Conservation (phyloP, 2,329 filamentous ascomycete species). For the Sporothrix phasma region DNA sequence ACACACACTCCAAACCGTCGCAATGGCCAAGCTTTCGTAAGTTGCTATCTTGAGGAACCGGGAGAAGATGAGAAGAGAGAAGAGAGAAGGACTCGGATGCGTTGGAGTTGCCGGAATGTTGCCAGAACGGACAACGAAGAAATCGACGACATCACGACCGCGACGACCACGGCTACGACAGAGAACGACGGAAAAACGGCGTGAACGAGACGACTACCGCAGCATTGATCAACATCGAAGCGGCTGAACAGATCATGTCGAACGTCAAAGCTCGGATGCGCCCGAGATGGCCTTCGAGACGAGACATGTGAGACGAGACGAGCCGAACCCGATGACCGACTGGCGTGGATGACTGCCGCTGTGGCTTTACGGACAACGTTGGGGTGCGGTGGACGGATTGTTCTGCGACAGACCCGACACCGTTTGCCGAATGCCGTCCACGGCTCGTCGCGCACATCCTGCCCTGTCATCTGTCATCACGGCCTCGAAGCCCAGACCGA, state of each 20-base stretch:
- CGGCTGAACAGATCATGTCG: neutral
- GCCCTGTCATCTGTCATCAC: neutral
- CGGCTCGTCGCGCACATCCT: neutral
- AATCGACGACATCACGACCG: neutral
- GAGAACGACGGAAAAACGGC: neutral
- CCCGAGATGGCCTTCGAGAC: neutral
- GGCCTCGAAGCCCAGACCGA: neutral
- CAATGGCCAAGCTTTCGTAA: constrained; percentile 56
- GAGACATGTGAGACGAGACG: neutral
- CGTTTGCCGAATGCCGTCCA: neutral
- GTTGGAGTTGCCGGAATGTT: neutral
- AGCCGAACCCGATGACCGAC: no score
- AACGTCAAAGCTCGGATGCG: neutral
- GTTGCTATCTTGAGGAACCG: constrained; percentile 25
- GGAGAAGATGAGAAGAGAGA: neutral
- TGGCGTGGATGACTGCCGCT: neutral
- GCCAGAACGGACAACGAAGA: neutral
- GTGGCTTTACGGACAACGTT: neutral
- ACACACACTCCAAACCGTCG: constrained; percentile 15
- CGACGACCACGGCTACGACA: no score
- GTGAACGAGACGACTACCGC: neutral
- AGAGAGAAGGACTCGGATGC: neutral
- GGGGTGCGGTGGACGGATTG: neutral
- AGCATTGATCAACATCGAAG: neutral
- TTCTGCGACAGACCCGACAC: neutral